Base-by-base conservation (phyloP, 2,329 filamentous ascomycete species). In the Huntiella savannae region DNA sequence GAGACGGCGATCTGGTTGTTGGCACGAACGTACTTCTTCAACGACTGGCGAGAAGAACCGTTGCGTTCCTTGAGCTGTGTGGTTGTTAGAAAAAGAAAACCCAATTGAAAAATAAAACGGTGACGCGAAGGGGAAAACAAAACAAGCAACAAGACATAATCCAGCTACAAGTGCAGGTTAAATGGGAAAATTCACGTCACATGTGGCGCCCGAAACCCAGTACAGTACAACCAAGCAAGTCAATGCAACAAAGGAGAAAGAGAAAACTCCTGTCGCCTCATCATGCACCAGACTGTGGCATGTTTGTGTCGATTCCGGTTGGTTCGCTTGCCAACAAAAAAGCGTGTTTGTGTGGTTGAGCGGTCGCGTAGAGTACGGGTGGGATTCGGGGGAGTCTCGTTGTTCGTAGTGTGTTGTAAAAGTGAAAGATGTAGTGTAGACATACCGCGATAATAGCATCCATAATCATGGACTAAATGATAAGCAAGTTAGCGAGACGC, bases 11-110 rank as follows among this genome's bases (percentile, higher is more conserved):
- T 59, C 50, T 58, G 62, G 63, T 73, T 71, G 63, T 73, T 70
- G 54, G 66, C 65, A 59, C 65, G 65, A 57, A 73, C 68, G 60
- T 70, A 75, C 60, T 76, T 75, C 69, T 76, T 76, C 52, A 76
- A 62, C 41, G 67, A 67, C 59, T 73, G 72, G 51, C 72, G 72
- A 62, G 71, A 74, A 16, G 71, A 75, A 51, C 72, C 72, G 56
- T 75, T 75, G 57, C 72, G 69, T 52, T 75, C 71, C 63, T 76
- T 76, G 55, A 76, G 71, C 72, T 76, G 53, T 56, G 56, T 46
- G 52, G 53, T 58, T 54, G 61, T 72, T 58, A 71, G 66, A 56
- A 58, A 58, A 40, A 39, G 19, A 33, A 5, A 13, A 13, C 2
- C 13, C 22, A 34, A 33, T 32, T 11, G 28, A 32, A 22, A 43